These are phyloP conservation scores for Rhizophora apiculata DNA, from an alignment of 345 rosid species.

Conservation along the genomic window DNA sequence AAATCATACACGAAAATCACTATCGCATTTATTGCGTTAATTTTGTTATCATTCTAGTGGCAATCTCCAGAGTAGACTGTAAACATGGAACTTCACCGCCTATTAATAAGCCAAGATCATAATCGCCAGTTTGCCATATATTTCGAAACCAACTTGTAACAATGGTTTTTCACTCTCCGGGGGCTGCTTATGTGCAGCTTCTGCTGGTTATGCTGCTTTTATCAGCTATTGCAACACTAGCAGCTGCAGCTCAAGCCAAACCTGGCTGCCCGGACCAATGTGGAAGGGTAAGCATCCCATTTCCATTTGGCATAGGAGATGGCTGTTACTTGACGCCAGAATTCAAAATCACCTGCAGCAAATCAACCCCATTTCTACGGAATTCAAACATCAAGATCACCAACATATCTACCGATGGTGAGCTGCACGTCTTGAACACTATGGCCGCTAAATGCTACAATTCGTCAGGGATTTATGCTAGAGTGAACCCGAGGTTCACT, in stretches of 20 bases:
- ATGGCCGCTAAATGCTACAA: background rate
- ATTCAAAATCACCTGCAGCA: conserved; percentile 14
- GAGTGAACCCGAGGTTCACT: background rate
- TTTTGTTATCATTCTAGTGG: too few species aligned
- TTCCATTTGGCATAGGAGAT: conserved; percentile 22
- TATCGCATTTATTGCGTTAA: too few species aligned
- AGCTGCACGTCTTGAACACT: background rate
- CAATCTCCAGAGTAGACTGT: too few species aligned
- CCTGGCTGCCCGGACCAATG: background rate
- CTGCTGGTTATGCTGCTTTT: background rate
- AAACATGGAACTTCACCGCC: too few species aligned
- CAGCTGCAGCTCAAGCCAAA: background rate
- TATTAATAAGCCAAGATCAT: too few species aligned
- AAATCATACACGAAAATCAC: too few species aligned
- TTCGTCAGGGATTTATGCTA: background rate
- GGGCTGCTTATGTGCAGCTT: background rate
- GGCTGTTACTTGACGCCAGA: background rate
- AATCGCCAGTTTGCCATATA: too few species aligned
- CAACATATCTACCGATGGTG: conserved; percentile 16
- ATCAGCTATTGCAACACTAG: background rate
- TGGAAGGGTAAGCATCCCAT: conserved; percentile 13
- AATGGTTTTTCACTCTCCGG: too few species aligned
- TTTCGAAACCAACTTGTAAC: too few species aligned
- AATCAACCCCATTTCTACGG: background rate
- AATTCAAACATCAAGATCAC: background rate